Evolutionary conservation across 2,329 filamentous ascomycete species (phyloP).

Genomic region (Fusarium lyarnte): DNA sequence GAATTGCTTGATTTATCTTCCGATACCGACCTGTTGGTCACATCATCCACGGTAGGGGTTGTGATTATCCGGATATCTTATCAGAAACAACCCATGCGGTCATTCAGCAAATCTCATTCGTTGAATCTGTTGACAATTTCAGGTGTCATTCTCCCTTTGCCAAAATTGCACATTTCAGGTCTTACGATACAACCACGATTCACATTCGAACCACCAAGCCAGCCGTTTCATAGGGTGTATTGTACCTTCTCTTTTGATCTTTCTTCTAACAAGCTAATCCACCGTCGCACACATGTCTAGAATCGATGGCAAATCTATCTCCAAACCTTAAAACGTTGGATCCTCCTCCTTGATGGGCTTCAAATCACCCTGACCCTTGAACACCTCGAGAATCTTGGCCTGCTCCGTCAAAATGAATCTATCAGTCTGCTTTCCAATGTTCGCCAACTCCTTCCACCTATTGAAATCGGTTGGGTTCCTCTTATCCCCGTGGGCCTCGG

Average conservation of each 20-base stretch:
- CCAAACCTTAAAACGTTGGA: constrained; percentile 6
- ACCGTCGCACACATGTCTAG: no score
- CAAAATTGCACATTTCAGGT: neutral
- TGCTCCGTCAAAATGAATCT: constrained; percentile 63
- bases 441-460: constrained; percentile 60
- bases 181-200: neutral
- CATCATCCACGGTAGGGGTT: neutral
- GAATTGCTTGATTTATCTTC: neutral
- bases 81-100: neutral
- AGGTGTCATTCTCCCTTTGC: neutral
- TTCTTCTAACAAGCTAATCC: no score
- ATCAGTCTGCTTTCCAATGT: constrained; percentile 60
- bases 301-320: neutral
- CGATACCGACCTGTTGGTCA: neutral
- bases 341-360: constrained; percentile 52
- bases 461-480: constrained; percentile 60
- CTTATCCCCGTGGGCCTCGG: constrained; percentile 66
- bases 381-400: constrained; percentile 60
- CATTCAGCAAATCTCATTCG: neutral
- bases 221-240: accelerated
- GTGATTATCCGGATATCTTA: neutral
- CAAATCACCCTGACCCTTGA: constrained; percentile 59
- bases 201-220: accelerated
- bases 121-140: no score
- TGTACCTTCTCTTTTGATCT: accelerated